Evolutionary conservation across 306 rosid genomes (phyloP), one percentile per base, ranked within the genome.

Genomic region (Sesbania bispinosa): DNA sequence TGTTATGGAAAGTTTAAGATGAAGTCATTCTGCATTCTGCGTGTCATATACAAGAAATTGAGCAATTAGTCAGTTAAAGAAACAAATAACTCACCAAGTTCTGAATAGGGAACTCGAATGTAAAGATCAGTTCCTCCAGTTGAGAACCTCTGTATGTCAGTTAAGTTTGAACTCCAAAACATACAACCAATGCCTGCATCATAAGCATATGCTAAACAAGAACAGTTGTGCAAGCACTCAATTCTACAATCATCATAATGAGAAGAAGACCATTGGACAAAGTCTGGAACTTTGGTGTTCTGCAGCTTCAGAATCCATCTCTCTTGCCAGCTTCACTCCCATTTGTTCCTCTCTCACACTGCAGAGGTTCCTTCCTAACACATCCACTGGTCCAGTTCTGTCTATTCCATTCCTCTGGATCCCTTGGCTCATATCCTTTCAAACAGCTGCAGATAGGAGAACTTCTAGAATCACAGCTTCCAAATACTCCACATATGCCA

Each of bases 221-320:
- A 74, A 15, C 77, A 74, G 1, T 75, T 75, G 23, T 69, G 27
- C 19, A 80, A 47, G 19, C 84, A 80, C 10, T 2, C 27, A 4
- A 13, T 62, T 59, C 18, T 46, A 29, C 84, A 80, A 32, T 5
- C 36, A 32, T 32, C 36, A 32, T 32, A 6, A 32, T 5, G 0
- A 32, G 36, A 5, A 32, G 57, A 3, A 0, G 58, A 3, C 6
- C 9, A 15, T 2, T 64, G 15, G 6, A 65, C 74, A 42, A 64
- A 74, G 41, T 51, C 73, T 0, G 85, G 96, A 33, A 84, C 30
- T 76, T 83, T 82, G 5, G 80, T 70, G 36, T 19, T 70, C 5
- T 32, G 50, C 14, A 71, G 9, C 41, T 42, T 29, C 47, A 43
- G 7, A 71, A 71, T 57, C 11, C 88, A 47, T 84, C 92, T 60